Evolutionary conservation across 1,139 yeast species (phyloP).

Genomic region (Casaregolazyma lundiana): DNA sequence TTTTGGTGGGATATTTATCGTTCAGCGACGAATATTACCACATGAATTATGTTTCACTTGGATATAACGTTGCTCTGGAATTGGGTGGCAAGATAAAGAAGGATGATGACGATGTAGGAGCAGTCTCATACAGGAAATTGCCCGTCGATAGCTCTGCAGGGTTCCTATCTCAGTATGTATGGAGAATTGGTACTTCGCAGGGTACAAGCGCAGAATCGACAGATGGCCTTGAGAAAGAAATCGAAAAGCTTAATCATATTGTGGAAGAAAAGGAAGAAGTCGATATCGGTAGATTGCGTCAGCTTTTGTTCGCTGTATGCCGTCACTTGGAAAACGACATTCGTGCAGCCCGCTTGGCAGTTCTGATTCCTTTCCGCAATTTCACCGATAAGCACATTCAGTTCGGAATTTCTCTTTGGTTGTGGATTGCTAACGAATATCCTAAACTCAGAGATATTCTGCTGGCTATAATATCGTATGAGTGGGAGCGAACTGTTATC

Average conservation of each 20-base stretch:
- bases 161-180: slow-evolving; percentile 71
- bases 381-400: slow-evolving; percentile 61
- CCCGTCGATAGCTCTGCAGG: slow-evolving; percentile 61
- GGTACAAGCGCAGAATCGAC: slow-evolving; percentile 5
- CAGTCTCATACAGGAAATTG: slow-evolving; percentile 21
- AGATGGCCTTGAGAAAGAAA: slow-evolving; percentile 12
- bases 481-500: slow-evolving; percentile 66
- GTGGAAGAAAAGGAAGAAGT: slow-evolving; percentile 13
- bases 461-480: slow-evolving; percentile 60
- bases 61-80: slow-evolving; percentile 84
- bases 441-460: slow-evolving; percentile 54
- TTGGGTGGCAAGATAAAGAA: slow-evolving; percentile 72
- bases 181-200: slow-evolving; percentile 44
- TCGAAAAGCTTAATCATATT: slow-evolving; percentile 18
- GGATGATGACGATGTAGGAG: slow-evolving; percentile 43
- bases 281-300: slow-evolving; percentile 25
- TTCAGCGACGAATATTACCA: slow-evolving; percentile 33
- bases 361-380: slow-evolving; percentile 63
- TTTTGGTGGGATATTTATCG: slow-evolving; percentile 72
- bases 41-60: slow-evolving; percentile 52
- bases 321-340: slow-evolving; percentile 22
- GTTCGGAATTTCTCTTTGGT: slow-evolving; percentile 73
- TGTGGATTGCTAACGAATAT: slow-evolving; percentile 70
- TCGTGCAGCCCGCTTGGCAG: slow-evolving; percentile 33
- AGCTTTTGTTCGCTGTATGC: slow-evolving; percentile 29